Conservation (phyloP, 2,329 filamentous ascomycete species). For the Neonectria punicea region DNA sequence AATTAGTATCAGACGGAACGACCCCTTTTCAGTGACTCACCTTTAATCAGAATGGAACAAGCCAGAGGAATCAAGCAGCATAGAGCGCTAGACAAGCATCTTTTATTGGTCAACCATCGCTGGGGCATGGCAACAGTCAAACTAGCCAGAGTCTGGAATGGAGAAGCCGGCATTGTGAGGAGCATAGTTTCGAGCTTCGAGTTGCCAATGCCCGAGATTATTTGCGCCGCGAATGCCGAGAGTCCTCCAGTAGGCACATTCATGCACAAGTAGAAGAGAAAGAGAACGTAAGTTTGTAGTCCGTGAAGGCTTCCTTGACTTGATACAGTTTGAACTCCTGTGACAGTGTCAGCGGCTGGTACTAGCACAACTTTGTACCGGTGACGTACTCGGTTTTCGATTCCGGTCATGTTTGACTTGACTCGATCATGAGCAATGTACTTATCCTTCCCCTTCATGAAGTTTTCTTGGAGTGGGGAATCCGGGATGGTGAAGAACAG, state of each 20-base stretch:
- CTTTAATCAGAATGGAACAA: constrained; percentile 8
- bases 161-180: constrained; percentile 19
- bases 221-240: constrained; percentile 54
- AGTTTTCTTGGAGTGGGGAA: constrained; percentile 40
- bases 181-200: constrained; percentile 22
- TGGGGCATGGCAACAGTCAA: constrained; percentile 24
- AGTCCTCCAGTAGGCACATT: constrained; percentile 45
- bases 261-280: constrained; percentile 41
- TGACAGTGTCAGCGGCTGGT: not conserved
- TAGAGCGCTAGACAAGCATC: constrained; percentile 19
- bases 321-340: constrained; percentile 43
- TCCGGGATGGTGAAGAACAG: constrained; percentile 39
- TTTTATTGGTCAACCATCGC: constrained; percentile 21
- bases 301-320: constrained; percentile 46
- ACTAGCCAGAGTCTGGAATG: constrained; percentile 16
- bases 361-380: not conserved
- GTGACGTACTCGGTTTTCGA: constrained; percentile 41
- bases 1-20: not conserved
- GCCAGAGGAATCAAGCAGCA: constrained; percentile 27
- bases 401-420: constrained; percentile 49
- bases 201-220: constrained; percentile 32
- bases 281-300: constrained; percentile 47
- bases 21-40: not conserved
- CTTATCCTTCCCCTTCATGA: constrained; percentile 44
- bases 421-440: constrained; percentile 46